A percentile compares a stretch with the other conserved stretches of the same genome.
Evolutionary conservation across 768 basidiomycete species (phyloP).

Genomic region (Lactifluus hygrophoroides): DNA sequence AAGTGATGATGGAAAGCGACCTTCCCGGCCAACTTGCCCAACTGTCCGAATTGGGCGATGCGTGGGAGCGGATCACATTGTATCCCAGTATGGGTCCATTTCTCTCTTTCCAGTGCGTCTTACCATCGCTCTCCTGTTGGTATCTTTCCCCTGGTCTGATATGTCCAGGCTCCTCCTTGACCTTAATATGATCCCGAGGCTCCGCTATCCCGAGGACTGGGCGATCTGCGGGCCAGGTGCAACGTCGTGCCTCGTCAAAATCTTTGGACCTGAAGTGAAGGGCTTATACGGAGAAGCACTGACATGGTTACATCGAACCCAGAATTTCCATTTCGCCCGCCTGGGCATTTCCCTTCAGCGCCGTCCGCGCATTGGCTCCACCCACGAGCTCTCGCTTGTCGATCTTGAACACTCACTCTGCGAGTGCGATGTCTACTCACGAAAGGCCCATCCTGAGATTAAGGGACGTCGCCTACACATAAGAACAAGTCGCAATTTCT

Average conservation of each 20-base stretch:
- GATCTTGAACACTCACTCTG: slow-evolving; percentile 77
- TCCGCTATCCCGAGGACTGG: slow-evolving; percentile 59
- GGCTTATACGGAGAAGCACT: slow-evolving; percentile 51
- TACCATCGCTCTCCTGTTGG: neutral
- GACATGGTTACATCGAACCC: slow-evolving; percentile 52
- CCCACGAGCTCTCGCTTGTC: slow-evolving; percentile 41
- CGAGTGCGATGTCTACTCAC: slow-evolving; percentile 72
- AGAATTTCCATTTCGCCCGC: slow-evolving; percentile 51
- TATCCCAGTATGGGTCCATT: slow-evolving; percentile 73
- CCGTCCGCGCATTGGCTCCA: slow-evolving; percentile 24
- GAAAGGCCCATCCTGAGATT: slow-evolving; percentile 42
- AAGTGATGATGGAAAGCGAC: slow-evolving; percentile 41
- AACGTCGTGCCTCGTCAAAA: slow-evolving; percentile 53
- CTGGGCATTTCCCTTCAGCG: slow-evolving; percentile 32
- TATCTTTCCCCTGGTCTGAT: neutral
- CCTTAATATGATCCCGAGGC: slow-evolving; percentile 30
- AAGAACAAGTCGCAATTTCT: slow-evolving; percentile 18
- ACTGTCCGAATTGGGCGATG: slow-evolving; percentile 51
- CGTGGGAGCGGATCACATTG: slow-evolving; percentile 45
- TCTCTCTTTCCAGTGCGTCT: slow-evolving; percentile 49
- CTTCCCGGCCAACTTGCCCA: slow-evolving; percentile 40
- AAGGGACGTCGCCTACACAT: slow-evolving; percentile 32
- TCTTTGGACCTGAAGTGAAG: slow-evolving; percentile 42
- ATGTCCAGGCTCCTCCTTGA: slow-evolving; percentile 29
- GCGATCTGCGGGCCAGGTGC: slow-evolving; percentile 64